Evolutionary conservation across 2,329 filamentous ascomycete species (phyloP), one percentile per base, ranked within the genome.

Genomic region (Nemania sp.): DNA sequence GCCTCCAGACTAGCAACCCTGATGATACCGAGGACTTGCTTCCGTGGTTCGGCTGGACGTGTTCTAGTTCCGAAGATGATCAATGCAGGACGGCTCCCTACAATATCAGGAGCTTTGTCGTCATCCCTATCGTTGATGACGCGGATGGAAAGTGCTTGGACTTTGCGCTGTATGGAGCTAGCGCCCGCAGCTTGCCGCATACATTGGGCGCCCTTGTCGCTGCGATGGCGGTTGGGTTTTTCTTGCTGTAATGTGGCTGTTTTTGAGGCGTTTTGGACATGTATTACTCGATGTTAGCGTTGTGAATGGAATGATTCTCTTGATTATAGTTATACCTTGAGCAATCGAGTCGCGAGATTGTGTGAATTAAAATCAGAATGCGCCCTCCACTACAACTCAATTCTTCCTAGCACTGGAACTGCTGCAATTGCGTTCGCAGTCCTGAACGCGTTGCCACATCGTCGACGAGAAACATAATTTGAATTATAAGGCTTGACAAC

Each of bases 1-100:
- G 45, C 36, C 34, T 48, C 45, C 45, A 48, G 45, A 19, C 34
- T 7, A 5, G 11, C 17, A 11, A 17, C 17, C 23, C 23, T 11
- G 22, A 48, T 20, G 23, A 48, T 17, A 17, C 15, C 5, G 14
- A 49, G 34, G 46, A 41, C 5, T 24, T 41, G 19, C 34, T 41
- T 23, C 46, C 46, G 9, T 49, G 45, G 46, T 41, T 49, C 36
- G 19, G 46, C 36, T 49, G 37, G 46, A 49, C 46, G 11, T 49
- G 46, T n/a, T 20, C 40, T 20, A 49, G 46, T n/a, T 49, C 46
- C 17, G 9, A 15, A 37, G 46, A 41, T n/a, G 46, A 49, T 33
- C 34, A 34, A 12, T 41, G 46, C 46, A 49, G 46, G 20, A 49
- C 36, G 17, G 36, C 17, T 14, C 46, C 46, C 41, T 49, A 49